A percentile compares a stretch with the other conserved stretches of the same genome.
Conservation (phyloP, 1,284 basidiomycete genomes). For the Vanrija sp. region DNA sequence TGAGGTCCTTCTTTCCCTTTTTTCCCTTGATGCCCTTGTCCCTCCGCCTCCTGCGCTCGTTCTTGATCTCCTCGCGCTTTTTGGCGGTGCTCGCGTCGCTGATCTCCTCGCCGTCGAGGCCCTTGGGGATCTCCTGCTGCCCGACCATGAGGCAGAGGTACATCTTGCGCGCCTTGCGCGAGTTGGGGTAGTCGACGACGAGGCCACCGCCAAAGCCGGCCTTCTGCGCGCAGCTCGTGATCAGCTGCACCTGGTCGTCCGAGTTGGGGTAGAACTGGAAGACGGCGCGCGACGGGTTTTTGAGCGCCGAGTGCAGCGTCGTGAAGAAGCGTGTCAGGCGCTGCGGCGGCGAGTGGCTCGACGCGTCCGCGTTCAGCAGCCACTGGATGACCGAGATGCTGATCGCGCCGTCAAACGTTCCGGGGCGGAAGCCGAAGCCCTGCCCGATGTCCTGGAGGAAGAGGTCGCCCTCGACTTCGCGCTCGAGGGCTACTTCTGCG, state of each 20-base stretch:
- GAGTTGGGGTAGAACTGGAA: constrained; percentile 95
- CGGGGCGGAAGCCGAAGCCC: constrained; percentile 90
- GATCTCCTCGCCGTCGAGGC: constrained; percentile 69
- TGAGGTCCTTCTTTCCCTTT: constrained; percentile 42
- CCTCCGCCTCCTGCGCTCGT: constrained; percentile 41
- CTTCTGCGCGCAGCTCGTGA: constrained; percentile 86
- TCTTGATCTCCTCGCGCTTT: constrained; percentile 49
- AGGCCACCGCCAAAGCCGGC: constrained; percentile 97
- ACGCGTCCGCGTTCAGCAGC: constrained; percentile 95
- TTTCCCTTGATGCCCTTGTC: constrained; percentile 23
- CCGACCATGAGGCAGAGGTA: constrained; percentile 87
- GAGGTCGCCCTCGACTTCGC: constrained; percentile 89
- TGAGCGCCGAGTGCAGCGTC: constrained; percentile 85
- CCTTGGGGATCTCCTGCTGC: constrained; percentile 61
- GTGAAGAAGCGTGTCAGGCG: constrained; percentile 93
- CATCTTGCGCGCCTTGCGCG: constrained; percentile 87
- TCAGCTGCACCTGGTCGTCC: constrained; percentile 92
- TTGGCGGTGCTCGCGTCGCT: constrained; percentile 52
- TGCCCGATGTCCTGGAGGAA: constrained; percentile 91
- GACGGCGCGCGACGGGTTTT: constrained; percentile 87
- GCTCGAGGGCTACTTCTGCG: constrained; percentile 84
- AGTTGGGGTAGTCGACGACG: constrained; percentile 96
- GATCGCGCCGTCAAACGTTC: constrained; percentile 96
- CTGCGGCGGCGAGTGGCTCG: constrained; percentile 86
- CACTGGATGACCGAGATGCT: constrained; percentile 98